A percentile compares a stretch with the other conserved stretches of the same genome.
These are phyloP conservation scores for Hymenoscyphus infarciens DNA, from an alignment of 2,329 filamentous ascomycete species.

Conservation along the genomic window DNA sequence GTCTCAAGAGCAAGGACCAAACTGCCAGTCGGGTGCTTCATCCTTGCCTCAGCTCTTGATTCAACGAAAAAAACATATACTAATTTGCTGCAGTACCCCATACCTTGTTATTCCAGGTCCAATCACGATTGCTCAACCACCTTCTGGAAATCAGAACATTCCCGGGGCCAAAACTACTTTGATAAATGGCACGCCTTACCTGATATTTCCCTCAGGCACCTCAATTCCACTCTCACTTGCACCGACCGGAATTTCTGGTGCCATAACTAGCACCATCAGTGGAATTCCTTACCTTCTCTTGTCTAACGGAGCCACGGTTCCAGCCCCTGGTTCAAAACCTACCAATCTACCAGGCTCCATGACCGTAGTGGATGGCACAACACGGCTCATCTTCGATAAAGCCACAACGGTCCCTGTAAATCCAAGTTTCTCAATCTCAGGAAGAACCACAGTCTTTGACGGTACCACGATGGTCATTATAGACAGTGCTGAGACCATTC, in stretches of 20 bases:
- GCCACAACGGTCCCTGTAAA: too few species aligned
- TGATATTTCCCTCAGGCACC: slow-evolving; percentile 15
- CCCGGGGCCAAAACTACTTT: too few species aligned
- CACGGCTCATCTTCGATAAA: too few species aligned
- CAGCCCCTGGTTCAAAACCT: background rate
- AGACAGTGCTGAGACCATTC: slow-evolving; percentile 13
- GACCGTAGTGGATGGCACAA: too few species aligned
- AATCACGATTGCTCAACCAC: too few species aligned
- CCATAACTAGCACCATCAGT: slow-evolving; percentile 16
- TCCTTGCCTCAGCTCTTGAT: too few species aligned
- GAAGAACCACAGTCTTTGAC: too few species aligned
- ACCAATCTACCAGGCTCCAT: background rate
- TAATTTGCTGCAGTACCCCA: background rate
- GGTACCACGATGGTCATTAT: slow-evolving; percentile 17
- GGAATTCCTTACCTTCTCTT: slow-evolving; percentile 20
- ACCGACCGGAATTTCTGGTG: slow-evolving; percentile 14
- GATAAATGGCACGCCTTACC: slow-evolving; percentile 14
- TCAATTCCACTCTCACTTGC: slow-evolving; percentile 17
- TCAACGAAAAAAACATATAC: slow-evolving; percentile 2
- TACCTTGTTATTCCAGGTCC: too few species aligned
- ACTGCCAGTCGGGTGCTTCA: too few species aligned
- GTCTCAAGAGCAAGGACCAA: too few species aligned
- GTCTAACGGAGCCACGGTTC: slow-evolving; percentile 15
- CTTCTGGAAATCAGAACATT: too few species aligned
- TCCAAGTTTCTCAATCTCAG: too few species aligned